Conservation (phyloP, 2,329 filamentous ascomycete species). For the Podosphaera aphanis region DNA sequence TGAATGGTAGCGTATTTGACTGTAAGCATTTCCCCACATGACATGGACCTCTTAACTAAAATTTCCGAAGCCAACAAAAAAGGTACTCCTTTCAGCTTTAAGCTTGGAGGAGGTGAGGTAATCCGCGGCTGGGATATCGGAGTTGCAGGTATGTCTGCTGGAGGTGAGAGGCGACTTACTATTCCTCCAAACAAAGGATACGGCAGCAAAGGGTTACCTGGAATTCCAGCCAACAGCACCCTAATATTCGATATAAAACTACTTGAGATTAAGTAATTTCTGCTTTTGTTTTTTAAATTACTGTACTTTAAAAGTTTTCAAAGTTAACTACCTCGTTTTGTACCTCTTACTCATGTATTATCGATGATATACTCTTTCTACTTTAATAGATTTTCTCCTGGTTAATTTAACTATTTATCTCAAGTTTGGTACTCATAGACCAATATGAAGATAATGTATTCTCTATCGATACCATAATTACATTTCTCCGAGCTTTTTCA, state of each 20-base stretch:
- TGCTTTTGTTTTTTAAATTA: background rate
- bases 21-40: constrained; percentile 28
- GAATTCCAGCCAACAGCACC: constrained; percentile 78
- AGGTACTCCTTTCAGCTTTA: constrained; percentile 92
- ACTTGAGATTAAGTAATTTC: constrained; percentile 61
- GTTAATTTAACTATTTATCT: too few species aligned
- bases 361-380: constrained; percentile 4
- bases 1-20: constrained; percentile 88
- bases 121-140: constrained; percentile 99
- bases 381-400: too few species aligned
- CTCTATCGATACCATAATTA: too few species aligned
- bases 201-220: constrained; percentile 58
- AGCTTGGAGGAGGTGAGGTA: constrained; percentile 79
- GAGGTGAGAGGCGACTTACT: constrained; percentile 77
- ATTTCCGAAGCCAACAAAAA: constrained; percentile 67
- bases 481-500: too few species aligned
- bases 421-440: too few species aligned
- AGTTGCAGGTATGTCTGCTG: constrained; percentile 73
- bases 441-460: too few species aligned
- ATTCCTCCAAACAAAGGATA: constrained; percentile 78
- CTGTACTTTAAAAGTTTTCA: background rate
- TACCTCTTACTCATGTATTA: constrained; percentile 3
- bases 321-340: background rate
- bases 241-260: constrained; percentile 83
- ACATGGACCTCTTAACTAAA: background rate